Base-by-base conservation (phyloP, 176 grass and related monocot species). In the Ananas comosus region DNA sequence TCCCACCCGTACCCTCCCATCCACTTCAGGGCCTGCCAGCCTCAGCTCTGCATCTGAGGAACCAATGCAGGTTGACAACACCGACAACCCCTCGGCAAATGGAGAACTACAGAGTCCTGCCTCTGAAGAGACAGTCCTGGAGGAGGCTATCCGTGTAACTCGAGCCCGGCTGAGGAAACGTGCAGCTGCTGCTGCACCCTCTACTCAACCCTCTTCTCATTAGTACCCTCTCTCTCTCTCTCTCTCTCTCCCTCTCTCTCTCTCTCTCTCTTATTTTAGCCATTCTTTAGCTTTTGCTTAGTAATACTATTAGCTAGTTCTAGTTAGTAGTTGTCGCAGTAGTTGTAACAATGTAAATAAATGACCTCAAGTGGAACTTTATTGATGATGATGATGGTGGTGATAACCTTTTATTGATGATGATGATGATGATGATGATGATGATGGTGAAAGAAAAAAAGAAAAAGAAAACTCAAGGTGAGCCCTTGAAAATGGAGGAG, bases 401-500 rank as follows among this genome's bases (percentile, higher is more conserved):
- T 64, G 52, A 9, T 22, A 2, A n/a, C 22, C 22, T 23, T 42
- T 42, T 42, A 42, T 42, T 42, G 9, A 61, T 58, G 53, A 58
- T 27, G 25, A 58, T 17, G 14, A n/a, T 58, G 12, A n/a, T 64
- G 52, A 9, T 22, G 6, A 11, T 75, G 72, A 67, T 14, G 47
- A 3, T 12, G 11, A 67, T 48, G 13, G 21, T 1, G 8, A 10
- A 27, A 70, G 12, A 2, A 27, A 2, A 27, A 27, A 27, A 27
- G 25, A 27, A 27, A 27, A 27, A 27, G 25, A 27, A 13, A 53
- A 12, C 49, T 27, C 23, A 53, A 14, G 24, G 21, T 64, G 47
- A 70, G 58, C 74, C 68, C 28, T 59, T 48, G 29, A 92, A 72
- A 8, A 97, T 72, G 67, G 75, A 72, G 3, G 84, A 66, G 9